Conservation (phyloP, 164 flowering plant species). For the Nymphaea thermarum region DNA sequence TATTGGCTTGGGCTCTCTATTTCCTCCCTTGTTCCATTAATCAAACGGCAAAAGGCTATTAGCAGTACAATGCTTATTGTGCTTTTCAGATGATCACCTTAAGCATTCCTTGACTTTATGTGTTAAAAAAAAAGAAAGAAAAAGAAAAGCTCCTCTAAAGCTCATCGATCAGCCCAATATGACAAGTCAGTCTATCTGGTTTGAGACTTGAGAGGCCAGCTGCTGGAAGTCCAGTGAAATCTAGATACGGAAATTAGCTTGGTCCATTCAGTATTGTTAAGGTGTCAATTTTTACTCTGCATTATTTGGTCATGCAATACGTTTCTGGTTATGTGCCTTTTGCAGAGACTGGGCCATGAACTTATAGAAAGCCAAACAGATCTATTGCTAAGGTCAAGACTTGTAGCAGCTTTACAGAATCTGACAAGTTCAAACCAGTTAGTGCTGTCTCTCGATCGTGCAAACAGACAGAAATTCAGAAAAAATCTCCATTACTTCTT, state of each 20-base stretch:
- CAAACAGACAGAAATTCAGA: slow-evolving; percentile 65
- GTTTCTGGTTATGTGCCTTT: not conserved
- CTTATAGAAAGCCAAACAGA: slow-evolving; percentile 54
- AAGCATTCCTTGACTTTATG: not conserved
- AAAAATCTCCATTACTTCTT: slow-evolving; percentile 64
- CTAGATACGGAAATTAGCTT: too few relatives aligned
- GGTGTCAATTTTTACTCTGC: too few relatives aligned
- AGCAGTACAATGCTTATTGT: not conserved
- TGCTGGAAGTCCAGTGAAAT: too few relatives aligned
- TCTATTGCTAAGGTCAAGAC: slow-evolving; percentile 38
- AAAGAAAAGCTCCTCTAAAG: too few relatives aligned
- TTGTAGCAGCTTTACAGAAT: slow-evolving; percentile 60
- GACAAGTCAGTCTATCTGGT: too few relatives aligned
- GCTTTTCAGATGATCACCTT: not conserved
- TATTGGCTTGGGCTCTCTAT: not conserved
- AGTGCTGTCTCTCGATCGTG: slow-evolving; percentile 55
- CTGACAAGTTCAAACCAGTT: slow-evolving; percentile 74
- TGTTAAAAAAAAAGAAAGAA: not conserved
- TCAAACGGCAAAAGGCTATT: not conserved
- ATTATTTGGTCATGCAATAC: too few relatives aligned
- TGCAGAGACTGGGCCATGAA: slow-evolving; percentile 63
- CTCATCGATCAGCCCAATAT: too few relatives aligned
- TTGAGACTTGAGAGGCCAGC: too few relatives aligned
- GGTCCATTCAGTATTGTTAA: too few relatives aligned
- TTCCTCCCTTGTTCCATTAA: not conserved